phyloP scores from a whole-genome alignment of 768 basidiomycete species.

The Mrakia frigida region DNA sequence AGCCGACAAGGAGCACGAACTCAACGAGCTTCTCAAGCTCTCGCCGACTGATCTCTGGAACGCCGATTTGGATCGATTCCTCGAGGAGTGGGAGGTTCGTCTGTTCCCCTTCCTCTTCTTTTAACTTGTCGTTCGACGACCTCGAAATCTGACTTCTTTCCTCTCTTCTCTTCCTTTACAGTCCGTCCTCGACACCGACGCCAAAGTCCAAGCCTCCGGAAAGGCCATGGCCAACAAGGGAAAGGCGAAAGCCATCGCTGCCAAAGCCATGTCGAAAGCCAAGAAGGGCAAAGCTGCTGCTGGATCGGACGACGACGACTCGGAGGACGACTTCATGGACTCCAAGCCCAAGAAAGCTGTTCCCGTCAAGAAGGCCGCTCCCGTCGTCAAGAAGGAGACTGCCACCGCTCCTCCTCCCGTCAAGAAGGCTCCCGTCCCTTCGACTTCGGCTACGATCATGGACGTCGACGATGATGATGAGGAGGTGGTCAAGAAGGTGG shows the following conservation, averaged over 20 bases:
- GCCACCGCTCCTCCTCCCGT: background rate
- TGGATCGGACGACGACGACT: conserved; percentile 43
- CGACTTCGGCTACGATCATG: background rate
- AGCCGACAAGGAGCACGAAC: conserved; percentile 72
- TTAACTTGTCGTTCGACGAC: background rate
- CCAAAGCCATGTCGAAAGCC: conserved; percentile 46
- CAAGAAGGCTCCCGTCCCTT: conserved; percentile 19
- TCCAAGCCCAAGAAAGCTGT: conserved; percentile 37
- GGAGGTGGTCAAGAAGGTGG: conserved; percentile 2
- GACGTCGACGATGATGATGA: background rate
- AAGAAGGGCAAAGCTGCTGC: conserved; percentile 45
- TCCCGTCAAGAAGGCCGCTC: conserved; percentile 40
- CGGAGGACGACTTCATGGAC: conserved; percentile 58
- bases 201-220: conserved; percentile 41
- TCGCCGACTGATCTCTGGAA: conserved; percentile 85
- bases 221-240: conserved; percentile 44
- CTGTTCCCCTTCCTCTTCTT: too few relatives aligned
- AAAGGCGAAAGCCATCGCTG: conserved; percentile 48
- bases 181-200: conserved; percentile 50
- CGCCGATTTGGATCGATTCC: conserved; percentile 74
- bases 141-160: conserved; percentile 22
- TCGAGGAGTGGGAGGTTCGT: conserved; percentile 76
- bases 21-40: conserved; percentile 68
- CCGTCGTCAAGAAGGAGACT: conserved; percentile 31
- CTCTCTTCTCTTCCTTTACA: conserved; percentile 35